These are phyloP conservation scores for Chlamydomonas applanata DNA, from an alignment of 139 green algal species.

Conservation along the genomic window DNA sequence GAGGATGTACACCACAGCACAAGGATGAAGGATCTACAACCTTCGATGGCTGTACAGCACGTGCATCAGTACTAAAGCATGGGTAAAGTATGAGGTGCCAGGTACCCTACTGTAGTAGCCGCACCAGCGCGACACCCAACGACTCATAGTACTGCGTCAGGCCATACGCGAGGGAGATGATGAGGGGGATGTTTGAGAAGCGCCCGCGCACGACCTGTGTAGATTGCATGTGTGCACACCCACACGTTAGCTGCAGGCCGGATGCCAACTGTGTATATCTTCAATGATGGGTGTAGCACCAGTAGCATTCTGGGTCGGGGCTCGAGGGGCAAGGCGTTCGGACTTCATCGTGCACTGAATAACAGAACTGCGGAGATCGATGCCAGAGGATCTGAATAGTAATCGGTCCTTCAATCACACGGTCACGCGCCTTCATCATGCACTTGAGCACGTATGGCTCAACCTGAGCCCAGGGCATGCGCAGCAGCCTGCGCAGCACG, in stretches of 20 bases:
- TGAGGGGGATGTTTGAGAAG: constrained; percentile 66
- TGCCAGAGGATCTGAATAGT: no score
- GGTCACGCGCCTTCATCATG: constrained; percentile 66
- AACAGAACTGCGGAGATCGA: no score
- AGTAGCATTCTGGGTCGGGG: no score
- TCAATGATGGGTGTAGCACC: no score
- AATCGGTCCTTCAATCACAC: no score
- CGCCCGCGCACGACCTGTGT: constrained; percentile 49
- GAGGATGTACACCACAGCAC: no score
- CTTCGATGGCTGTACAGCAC: no score
- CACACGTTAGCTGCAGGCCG: neutral
- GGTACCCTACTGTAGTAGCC: no score
- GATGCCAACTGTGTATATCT: constrained; percentile 5
- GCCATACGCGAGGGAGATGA: constrained; percentile 76
- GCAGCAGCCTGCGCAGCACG: constrained; percentile 84
- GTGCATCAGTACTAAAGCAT: no score
- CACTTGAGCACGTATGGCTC: constrained; percentile 83
- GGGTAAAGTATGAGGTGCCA: no score
- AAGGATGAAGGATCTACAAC: no score
- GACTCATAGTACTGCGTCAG: constrained; percentile 81
- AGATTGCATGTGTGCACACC: neutral
- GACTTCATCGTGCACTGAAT: neutral
- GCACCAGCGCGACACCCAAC: constrained; percentile 70
- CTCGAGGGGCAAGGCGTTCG: no score
- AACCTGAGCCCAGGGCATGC: constrained; percentile 73